Percentiles rank a stretch among this genome's conserved stretches.
phyloP scores from a whole-genome alignment of 2,329 filamentous ascomycete species.

The Grosmannia clavigera region DNA sequence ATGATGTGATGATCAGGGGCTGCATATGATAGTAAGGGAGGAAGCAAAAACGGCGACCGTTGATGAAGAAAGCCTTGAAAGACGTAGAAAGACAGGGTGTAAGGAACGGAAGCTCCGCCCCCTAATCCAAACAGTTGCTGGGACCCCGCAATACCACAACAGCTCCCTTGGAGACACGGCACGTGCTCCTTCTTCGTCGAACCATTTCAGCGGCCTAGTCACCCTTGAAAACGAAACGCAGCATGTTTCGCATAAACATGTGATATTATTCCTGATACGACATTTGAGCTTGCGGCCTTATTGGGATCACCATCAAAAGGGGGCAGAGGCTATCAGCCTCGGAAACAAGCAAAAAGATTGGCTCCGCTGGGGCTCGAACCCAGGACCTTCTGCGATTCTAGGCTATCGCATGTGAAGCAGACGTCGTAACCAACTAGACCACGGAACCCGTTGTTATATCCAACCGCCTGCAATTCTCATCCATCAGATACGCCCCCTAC shows the following conservation, averaged over 20 bases:
- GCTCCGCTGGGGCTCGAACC: constrained; percentile 16
- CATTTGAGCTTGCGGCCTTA: neutral
- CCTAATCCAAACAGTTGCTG: neutral
- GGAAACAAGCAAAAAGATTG: constrained; percentile 1
- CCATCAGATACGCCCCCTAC: neutral
- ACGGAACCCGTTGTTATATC: constrained; percentile 10
- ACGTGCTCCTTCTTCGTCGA: neutral
- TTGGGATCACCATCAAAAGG: too few relatives aligned
- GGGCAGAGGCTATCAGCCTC: too few relatives aligned
- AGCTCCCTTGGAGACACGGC: neutral
- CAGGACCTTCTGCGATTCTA: constrained; percentile 15
- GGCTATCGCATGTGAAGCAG: constrained; percentile 13
- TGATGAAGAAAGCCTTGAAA: neutral
- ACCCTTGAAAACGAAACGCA: neutral
- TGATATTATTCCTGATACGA: neutral
- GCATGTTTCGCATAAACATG: neutral
- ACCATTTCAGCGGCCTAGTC: neutral
- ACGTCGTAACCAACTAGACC: constrained; percentile 17
- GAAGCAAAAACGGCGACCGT: neutral
- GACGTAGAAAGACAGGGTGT: neutral
- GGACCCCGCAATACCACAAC: neutral
- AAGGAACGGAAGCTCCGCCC: constrained; percentile 3
- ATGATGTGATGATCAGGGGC: neutral
- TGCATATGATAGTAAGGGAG: neutral
- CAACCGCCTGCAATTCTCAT: neutral